Evolutionary conservation across 75 land plant genomes (phyloP), one percentile per base, ranked within the genome.

Genomic region (Pinus albicaulis): DNA sequence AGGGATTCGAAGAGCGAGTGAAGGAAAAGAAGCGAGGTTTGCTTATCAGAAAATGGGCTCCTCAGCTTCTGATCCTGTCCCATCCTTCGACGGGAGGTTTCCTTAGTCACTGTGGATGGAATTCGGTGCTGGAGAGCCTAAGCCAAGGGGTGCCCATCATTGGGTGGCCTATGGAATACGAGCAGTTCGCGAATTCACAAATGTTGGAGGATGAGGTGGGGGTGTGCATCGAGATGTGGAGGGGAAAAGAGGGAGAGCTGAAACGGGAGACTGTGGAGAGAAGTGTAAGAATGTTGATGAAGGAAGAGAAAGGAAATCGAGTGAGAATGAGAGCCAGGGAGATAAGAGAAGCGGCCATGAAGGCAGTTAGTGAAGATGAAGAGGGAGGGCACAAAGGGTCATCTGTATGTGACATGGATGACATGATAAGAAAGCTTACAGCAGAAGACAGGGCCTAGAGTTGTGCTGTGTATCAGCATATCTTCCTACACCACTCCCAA

Each of bases 131-230:
- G 5, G 78, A 76, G 22, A 64, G 41, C 76, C 24, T 75, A 12
- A 23, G 24, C 25, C 28, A 34, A 22, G 76, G 74, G 3, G 79
- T 8, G 61, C 57, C 76, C 31, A 59, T 85, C 38, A 62, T 82
- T 26, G 78, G 57, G 8, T 80, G 84, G 88, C 85, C 85, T 5
- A 73, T 82, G 72, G 12, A 16, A n/a, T 82, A 57, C 0, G 88
- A 86, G 15, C 85, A 82, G 53, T 56, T 64, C 41, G 7, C 69
- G 14, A 78, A 86, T 56, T 77, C 78, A 31, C 70, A 28, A 72
- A 38, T 85, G 57, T 14, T 79, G 59, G 81, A 72, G 31, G 83
- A 85, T 0, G 72, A 79, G 55, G 5, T 79, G 71, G 52, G 68
- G 3, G 77, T 79, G 2, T 38, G 60, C 25, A 74, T 55, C 8